phyloP scores from a whole-genome alignment of 106 monocot species.

The Allium sativum region DNA sequence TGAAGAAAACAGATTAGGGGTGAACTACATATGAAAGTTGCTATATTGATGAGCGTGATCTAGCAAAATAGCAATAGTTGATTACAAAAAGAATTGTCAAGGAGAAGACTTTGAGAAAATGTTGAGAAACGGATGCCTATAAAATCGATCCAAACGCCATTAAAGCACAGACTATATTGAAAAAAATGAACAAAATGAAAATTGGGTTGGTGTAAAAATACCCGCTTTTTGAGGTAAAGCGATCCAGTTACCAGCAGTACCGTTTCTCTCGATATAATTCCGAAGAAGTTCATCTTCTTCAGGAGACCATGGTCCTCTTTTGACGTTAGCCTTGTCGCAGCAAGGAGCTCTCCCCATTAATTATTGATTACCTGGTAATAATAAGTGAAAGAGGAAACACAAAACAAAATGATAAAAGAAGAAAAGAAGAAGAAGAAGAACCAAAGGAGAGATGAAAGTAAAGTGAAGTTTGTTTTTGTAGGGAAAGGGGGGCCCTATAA shows the following conservation, averaged over 20 bases:
- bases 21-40: too few species aligned
- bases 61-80: too few species aligned
- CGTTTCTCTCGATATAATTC: slow-evolving; percentile 26
- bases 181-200: neutral
- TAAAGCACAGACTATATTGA: neutral
- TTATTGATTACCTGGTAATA: too few species aligned
- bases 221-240: slow-evolving; percentile 45
- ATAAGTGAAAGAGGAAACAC: too few species aligned
- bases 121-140: neutral
- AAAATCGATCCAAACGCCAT: neutral
- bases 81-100: too few species aligned
- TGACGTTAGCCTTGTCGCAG: slow-evolving; percentile 41
- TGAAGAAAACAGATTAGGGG: too few species aligned
- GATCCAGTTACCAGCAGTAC: slow-evolving; percentile 43
- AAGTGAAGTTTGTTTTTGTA: too few species aligned
- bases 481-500: too few species aligned
- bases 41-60: too few species aligned
- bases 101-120: neutral
- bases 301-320: slow-evolving; percentile 48
- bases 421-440: too few species aligned
- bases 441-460: too few species aligned
- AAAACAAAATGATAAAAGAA: too few species aligned
- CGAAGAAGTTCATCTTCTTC: slow-evolving; percentile 31
- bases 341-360: slow-evolving; percentile 46
- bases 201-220: neutral